A percentile compares a stretch with the other conserved stretches of the same genome.
Conservation (phyloP, 2,329 filamentous ascomycete species). For the Fusarium hostae region DNA sequence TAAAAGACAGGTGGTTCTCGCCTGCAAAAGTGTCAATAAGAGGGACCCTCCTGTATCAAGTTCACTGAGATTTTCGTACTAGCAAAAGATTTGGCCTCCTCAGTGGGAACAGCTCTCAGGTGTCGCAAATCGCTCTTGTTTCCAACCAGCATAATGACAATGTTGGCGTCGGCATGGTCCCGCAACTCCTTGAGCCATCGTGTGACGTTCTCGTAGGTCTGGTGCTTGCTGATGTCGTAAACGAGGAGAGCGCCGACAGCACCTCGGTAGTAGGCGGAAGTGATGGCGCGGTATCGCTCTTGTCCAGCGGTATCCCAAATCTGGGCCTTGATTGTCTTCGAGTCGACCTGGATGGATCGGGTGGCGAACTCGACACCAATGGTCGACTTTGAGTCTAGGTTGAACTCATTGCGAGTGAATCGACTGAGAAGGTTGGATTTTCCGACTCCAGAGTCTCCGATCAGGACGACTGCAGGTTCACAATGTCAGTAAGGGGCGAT, state of each 20-base stretch:
- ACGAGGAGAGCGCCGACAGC: constrained; percentile 97
- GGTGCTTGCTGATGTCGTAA: constrained; percentile 99
- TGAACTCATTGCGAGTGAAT: constrained; percentile 99
- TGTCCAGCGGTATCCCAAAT: constrained; percentile 99
- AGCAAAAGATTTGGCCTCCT: constrained; percentile 97
- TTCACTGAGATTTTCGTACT: constrained; percentile 66
- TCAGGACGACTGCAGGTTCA: constrained; percentile 81
- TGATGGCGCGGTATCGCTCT: constrained; percentile 98
- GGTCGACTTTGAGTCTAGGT: constrained; percentile 98
- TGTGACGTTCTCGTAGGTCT: constrained; percentile 99
- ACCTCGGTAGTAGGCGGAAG: constrained; percentile 97
- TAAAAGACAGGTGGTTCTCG: constrained; percentile 98
- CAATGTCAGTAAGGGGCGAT: constrained; percentile 47
- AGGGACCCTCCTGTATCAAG: constrained; percentile 5
- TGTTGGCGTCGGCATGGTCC: constrained; percentile 98
- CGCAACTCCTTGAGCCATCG: constrained; percentile 99
- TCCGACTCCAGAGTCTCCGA: constrained; percentile 98
- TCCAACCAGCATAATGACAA: constrained; percentile 99
- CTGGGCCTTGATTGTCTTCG: constrained; percentile 99
- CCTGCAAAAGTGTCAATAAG: constrained; percentile 61
- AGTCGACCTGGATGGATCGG: constrained; percentile 97
- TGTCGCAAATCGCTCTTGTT: constrained; percentile 99
- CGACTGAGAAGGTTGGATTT: constrained; percentile 99
- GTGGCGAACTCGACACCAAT: constrained; percentile 99
- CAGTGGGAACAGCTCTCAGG: constrained; percentile 93